Base-by-base conservation (phyloP, 1,284 basidiomycete species). In the Fistulinella cinereoalba region DNA sequence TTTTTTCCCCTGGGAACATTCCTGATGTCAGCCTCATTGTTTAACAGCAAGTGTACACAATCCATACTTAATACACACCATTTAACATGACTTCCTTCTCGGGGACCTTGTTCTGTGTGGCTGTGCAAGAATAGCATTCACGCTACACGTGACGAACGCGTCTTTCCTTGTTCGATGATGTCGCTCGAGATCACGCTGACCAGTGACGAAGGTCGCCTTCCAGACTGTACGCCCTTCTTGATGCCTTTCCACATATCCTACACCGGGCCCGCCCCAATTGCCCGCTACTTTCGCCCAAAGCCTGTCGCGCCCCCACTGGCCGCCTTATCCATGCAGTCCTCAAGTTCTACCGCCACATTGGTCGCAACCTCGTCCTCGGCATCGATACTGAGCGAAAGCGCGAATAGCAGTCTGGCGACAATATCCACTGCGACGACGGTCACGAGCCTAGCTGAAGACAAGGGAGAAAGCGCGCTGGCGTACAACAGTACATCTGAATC, bases 201-300 rank as follows among this genome's bases (percentile, higher is more conserved):
- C 34, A 28, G 15, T 1, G 55, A 52, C 31, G 43, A 25, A 25
- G 27, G 27, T 6, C 29, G 12, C 3, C 58, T 75, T 6, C 64
- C 70, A 5, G 39, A 45, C 41, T 72, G 71, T 23, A 62, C 68
- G 2, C 83, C 85, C 2, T 75, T 83, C 58, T 75, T 92, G 36
- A 86, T 92, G 83, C 89, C 89, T 2, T 91, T 92, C 55, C 80
- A 85, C 54, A 81, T 92, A 47, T 67, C 74, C 3, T 79, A 89
- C 64, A 72, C 76, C 6, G 90, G 89, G 0, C 75, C 75, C 15
- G 87, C 88, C 0, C 80, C 81, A 3, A 71, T 91, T 16, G 81
- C 81, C 6, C 84, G 83, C 6, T 92, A 83, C 64, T 82, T 92
- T 62, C 75, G 73, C 37, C 70, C 79, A 40, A 72, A 73, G 54